A percentile compares a stretch with the other conserved stretches of the same genome.
Conservation (phyloP, 2,329 filamentous ascomycete species). For the Aulographum hederae region DNA sequence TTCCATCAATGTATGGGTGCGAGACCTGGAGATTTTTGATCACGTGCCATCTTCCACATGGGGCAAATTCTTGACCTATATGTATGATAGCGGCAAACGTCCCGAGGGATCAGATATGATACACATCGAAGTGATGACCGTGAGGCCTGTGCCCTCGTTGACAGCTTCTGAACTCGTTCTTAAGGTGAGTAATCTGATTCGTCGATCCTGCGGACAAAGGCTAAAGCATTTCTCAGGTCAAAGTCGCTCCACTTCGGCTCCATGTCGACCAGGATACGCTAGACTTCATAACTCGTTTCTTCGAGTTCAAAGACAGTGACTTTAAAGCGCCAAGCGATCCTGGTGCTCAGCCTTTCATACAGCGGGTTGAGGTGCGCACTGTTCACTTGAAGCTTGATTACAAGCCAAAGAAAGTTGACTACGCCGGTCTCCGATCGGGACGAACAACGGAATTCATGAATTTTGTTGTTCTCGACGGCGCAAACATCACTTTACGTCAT, state of each 20-base stretch:
- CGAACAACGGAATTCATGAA: constrained; percentile 98
- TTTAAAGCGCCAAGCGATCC: not conserved
- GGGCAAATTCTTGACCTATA: constrained; percentile 95
- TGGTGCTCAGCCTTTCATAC: constrained; percentile 62
- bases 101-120: constrained; percentile 81
- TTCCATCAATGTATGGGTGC: constrained; percentile 67
- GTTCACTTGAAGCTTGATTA: constrained; percentile 82
- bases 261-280: constrained; percentile 96
- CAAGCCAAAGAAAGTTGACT: constrained; percentile 96
- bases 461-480: constrained; percentile 78
- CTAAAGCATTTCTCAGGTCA: too few relatives aligned
- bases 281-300: constrained; percentile 93
- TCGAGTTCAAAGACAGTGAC: constrained; percentile 82
- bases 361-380: constrained; percentile 71
- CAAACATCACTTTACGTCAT: constrained; percentile 70
- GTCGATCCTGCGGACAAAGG: constrained; percentile 10
- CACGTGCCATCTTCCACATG: constrained; percentile 90
- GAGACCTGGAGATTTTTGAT: constrained; percentile 79
- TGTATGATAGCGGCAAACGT: constrained; percentile 69
- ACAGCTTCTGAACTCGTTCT: constrained; percentile 81
- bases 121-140: constrained; percentile 72
- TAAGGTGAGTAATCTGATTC: too few relatives aligned
- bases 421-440: constrained; percentile 76
- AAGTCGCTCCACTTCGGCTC: constrained; percentile 65
- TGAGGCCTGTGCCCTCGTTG: constrained; percentile 67